Evolutionary conservation across 2,329 filamentous ascomycete species (phyloP).

Genomic region (Triangularia setosa): DNA sequence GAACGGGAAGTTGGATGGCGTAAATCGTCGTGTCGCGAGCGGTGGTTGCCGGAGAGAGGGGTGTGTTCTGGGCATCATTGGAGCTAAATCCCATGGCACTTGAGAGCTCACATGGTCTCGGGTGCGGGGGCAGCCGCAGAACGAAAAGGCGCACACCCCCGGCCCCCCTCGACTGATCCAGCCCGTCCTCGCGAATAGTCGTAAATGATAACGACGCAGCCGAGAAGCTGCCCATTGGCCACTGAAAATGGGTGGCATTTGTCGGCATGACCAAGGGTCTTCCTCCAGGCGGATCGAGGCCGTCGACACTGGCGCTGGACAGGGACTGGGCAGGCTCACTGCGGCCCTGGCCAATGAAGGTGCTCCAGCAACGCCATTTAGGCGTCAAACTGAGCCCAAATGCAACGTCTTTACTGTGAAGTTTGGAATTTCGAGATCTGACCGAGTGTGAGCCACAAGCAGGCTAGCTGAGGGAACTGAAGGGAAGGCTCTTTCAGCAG

Average conservation of each 20-base stretch:
- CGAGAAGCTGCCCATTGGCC: constrained; percentile 12
- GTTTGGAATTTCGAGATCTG: neutral
- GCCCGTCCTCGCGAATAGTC: neutral
- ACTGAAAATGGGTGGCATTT: constrained; percentile 1
- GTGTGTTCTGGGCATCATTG: neutral
- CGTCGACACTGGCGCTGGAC: neutral
- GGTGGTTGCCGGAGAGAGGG: neutral
- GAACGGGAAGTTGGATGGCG: constrained; percentile 3
- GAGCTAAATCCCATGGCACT: neutral
- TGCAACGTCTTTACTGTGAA: neutral
- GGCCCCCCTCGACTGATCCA: neutral
- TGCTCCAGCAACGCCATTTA: constrained; percentile 3
- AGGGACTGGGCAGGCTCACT: constrained; percentile 1
- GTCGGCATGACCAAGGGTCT: constrained; percentile 4
- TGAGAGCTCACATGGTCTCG: neutral
- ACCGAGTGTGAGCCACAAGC: neutral
- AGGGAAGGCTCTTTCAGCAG: neutral
- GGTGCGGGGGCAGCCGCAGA: constrained; percentile 5
- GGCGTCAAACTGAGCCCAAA: constrained; percentile 2
- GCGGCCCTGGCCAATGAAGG: neutral
- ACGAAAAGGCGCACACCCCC: neutral
- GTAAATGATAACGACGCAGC: constrained; percentile 1
- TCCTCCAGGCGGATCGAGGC: constrained; percentile 1
- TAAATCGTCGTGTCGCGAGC: constrained; percentile 3
- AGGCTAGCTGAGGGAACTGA: no score